Percentiles rank a stretch among this genome's conserved stretches.
phyloP scores from a whole-genome alignment of 306 rosid genomes.

The Inga oerstediana region DNA sequence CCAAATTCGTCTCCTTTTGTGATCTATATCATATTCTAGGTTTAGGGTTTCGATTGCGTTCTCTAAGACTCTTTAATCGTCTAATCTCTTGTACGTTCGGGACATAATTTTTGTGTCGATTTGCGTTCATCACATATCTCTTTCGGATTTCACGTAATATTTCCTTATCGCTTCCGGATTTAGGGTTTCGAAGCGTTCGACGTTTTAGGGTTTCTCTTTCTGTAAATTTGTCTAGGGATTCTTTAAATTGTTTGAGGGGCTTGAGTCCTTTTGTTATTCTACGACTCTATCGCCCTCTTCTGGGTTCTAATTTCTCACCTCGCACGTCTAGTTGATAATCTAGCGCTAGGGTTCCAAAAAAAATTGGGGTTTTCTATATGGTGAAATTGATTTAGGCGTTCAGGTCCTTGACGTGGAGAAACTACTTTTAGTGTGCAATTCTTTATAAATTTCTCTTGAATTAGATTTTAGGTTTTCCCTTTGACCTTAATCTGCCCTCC shows the following conservation, averaged over 20 bases:
- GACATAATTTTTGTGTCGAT: background rate
- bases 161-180: constrained; percentile 10
- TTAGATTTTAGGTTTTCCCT: constrained; percentile 26
- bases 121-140: constrained; percentile 19
- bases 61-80: constrained; percentile 17
- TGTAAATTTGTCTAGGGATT: constrained; percentile 30
- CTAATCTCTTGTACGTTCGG: constrained; percentile 6
- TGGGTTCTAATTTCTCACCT: constrained; percentile 25
- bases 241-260: constrained; percentile 33
- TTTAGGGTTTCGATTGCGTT: constrained; percentile 46
- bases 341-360: constrained; percentile 60
- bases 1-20: constrained; percentile 30
- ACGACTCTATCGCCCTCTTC: background rate
- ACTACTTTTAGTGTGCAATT: background rate
- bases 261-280: constrained; percentile 13
- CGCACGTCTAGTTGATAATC: background rate
- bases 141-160: constrained; percentile 21
- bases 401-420: background rate
- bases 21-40: constrained; percentile 37
- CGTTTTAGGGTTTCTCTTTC: constrained; percentile 24
- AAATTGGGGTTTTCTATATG: constrained; percentile 9
- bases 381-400: constrained; percentile 47
- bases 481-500: constrained; percentile 22
- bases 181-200: constrained; percentile 52
- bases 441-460: constrained; percentile 18